phyloP scores from a whole-genome alignment of 23 red algal species.

The Gracilaria gracilis region DNA sequence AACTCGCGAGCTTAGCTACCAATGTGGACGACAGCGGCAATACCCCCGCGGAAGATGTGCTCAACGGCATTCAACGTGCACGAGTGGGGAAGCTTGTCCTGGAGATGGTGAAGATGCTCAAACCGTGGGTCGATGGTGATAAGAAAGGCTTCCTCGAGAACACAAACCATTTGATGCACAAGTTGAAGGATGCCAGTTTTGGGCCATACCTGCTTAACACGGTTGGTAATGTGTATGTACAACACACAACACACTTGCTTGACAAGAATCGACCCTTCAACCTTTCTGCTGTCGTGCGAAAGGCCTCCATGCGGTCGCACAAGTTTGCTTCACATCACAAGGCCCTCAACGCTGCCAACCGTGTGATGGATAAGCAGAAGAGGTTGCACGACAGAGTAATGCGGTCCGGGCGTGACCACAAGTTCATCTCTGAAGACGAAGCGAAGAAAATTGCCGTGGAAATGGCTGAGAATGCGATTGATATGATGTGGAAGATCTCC shows the following conservation, averaged over 20 bases:
- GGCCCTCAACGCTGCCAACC: slow-evolving; percentile 50
- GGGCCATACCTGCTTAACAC: slow-evolving; percentile 59
- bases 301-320: slow-evolving; percentile 66
- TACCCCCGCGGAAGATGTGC: slow-evolving; percentile 41
- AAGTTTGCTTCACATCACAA: slow-evolving; percentile 64
- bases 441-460: slow-evolving; percentile 55
- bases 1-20: slow-evolving; percentile 48
- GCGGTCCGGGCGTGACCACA: slow-evolving; percentile 40
- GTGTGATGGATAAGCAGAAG: slow-evolving; percentile 71
- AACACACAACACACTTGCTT: slow-evolving; percentile 46
- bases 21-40: slow-evolving; percentile 72
- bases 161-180: slow-evolving; percentile 44
- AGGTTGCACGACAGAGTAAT: slow-evolving; percentile 53
- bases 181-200: slow-evolving; percentile 61
- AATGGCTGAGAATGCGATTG: slow-evolving; percentile 78
- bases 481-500: slow-evolving; percentile 84
- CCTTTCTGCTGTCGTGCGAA: slow-evolving; percentile 36
- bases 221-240: slow-evolving; percentile 70
- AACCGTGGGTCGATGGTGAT: slow-evolving; percentile 81
- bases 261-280: slow-evolving; percentile 56
- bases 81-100: slow-evolving; percentile 65
- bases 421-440: slow-evolving; percentile 60
- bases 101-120: slow-evolving; percentile 65
- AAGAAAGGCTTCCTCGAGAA: slow-evolving; percentile 67
- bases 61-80: slow-evolving; percentile 44